Percentiles rank a stretch among this genome's conserved stretches.
These are phyloP conservation scores for Lactifluus pinguis DNA, from an alignment of 768 basidiomycete species.

Conservation along the genomic window DNA sequence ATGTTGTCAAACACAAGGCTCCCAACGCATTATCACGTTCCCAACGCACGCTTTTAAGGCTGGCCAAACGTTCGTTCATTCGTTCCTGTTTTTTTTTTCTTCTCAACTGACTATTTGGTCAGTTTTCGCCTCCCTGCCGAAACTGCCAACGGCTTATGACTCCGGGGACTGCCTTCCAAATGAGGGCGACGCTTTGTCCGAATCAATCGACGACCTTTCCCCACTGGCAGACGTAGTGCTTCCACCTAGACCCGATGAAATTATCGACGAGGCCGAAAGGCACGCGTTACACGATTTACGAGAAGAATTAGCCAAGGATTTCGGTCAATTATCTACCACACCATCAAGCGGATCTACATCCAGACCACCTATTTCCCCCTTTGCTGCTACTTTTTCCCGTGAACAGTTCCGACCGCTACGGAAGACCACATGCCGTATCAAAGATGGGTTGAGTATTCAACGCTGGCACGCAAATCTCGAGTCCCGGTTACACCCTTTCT, in stretches of 20 bases:
- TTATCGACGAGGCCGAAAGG: slow-evolving; percentile 48
- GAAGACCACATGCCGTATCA: background rate
- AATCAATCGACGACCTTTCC: slow-evolving; percentile 43
- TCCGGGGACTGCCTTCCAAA: slow-evolving; percentile 25
- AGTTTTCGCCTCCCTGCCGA: slow-evolving; percentile 19
- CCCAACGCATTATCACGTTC: slow-evolving; percentile 59
- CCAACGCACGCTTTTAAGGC: slow-evolving; percentile 62
- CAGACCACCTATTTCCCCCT: background rate
- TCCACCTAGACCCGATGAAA: slow-evolving; percentile 51
- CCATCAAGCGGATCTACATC: background rate
- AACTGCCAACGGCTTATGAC: slow-evolving; percentile 24
- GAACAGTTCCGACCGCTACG: background rate
- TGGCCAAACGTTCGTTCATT: slow-evolving; percentile 58
- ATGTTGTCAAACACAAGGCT: slow-evolving; percentile 51
- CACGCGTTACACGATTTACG: slow-evolving; percentile 32
- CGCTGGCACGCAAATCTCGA: slow-evolving; percentile 70
- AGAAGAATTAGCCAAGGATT: slow-evolving; percentile 5
- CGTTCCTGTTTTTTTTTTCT: background rate
- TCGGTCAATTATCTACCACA: slow-evolving; percentile 11
- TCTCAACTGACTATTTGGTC: background rate
- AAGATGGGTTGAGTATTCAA: slow-evolving; percentile 29
- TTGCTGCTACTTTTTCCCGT: background rate
- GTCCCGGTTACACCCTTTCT: slow-evolving; percentile 67
- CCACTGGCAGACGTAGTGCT: slow-evolving; percentile 31
- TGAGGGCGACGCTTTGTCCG: slow-evolving; percentile 7